phyloP scores from a whole-genome alignment of 306 rosid species.

The Arachis hypogaea region DNA sequence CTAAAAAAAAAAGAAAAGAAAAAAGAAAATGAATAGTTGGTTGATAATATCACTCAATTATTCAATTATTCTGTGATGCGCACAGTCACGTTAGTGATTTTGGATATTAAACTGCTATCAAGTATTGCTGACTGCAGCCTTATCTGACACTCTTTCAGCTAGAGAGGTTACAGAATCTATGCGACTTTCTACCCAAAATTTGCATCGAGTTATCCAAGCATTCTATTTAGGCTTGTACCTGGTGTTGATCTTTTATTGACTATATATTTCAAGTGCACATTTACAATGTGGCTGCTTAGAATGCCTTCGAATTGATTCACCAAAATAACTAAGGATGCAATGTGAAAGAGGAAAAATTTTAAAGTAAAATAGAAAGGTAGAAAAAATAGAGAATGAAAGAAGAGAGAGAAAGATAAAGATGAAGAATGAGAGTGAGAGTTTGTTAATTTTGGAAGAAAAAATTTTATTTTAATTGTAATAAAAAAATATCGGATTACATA shows the following conservation, averaged over 20 bases:
- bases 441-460: no score
- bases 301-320: conserved; percentile 37
- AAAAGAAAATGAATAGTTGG: not conserved
- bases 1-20: no score
- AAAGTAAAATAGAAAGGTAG: not conserved
- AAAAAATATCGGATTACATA: no score
- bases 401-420: no score
- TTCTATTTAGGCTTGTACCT: conserved; percentile 24
- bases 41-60: not conserved
- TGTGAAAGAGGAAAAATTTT: conserved; percentile 18
- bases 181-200: conserved; percentile 73
- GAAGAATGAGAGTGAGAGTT: no score
- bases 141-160: conserved; percentile 56
- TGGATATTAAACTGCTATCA: not conserved
- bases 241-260: conserved; percentile 35
- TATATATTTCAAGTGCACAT: conserved; percentile 38
- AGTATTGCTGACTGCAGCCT: conserved; percentile 18
- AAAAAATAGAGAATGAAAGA: no score
- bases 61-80: not conserved
- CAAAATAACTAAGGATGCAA: conserved; percentile 29
- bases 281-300: conserved; percentile 33
- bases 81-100: conserved; percentile 21
- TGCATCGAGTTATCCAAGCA: conserved; percentile 56
- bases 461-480: no score
- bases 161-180: conserved; percentile 87